A percentile compares a stretch with the other conserved stretches of the same genome.
phyloP scores from a whole-genome alignment of 2,329 filamentous ascomycete genomes.

The Epichloe coenophiala region DNA sequence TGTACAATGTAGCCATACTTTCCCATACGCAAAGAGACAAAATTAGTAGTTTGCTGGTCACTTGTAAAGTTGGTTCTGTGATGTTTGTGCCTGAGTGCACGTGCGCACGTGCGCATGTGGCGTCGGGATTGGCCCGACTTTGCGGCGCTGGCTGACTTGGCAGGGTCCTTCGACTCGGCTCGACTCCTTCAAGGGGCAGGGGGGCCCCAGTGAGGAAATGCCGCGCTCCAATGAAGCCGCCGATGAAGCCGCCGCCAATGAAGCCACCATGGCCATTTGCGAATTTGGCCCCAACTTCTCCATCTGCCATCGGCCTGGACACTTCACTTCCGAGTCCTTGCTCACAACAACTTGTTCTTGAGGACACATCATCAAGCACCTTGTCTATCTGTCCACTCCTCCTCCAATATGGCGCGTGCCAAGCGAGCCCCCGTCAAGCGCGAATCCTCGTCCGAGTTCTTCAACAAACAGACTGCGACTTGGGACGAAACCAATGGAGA shows the following conservation, averaged over 20 bases:
- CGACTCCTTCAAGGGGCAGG: background rate
- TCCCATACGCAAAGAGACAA: constrained; percentile 10
- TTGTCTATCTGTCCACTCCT: background rate
- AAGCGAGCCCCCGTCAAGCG: constrained; percentile 58
- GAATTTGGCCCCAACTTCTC: background rate
- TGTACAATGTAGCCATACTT: constrained; percentile 12
- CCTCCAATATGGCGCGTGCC: constrained; percentile 48
- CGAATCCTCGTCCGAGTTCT: constrained; percentile 53
- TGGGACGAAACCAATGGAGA: constrained; percentile 21
- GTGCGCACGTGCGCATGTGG: no score
- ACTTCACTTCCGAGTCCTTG: background rate
- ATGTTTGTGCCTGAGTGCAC: background rate
- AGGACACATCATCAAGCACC: background rate
- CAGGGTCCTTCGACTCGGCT: no score
- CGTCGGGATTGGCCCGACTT: no score
- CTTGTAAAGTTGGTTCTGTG: background rate
- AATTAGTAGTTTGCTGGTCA: constrained; percentile 4
- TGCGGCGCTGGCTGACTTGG: no score
- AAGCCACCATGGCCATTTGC: constrained; percentile 5
- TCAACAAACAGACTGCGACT: constrained; percentile 32
- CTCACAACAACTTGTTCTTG: no score
- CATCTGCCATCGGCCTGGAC: background rate
- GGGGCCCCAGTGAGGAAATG: background rate
- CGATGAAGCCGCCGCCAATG: no score
- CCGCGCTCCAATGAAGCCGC: constrained; percentile 1